phyloP scores from a whole-genome alignment of 371 early-diverging fungal species.

The Globomyces sp. region DNA sequence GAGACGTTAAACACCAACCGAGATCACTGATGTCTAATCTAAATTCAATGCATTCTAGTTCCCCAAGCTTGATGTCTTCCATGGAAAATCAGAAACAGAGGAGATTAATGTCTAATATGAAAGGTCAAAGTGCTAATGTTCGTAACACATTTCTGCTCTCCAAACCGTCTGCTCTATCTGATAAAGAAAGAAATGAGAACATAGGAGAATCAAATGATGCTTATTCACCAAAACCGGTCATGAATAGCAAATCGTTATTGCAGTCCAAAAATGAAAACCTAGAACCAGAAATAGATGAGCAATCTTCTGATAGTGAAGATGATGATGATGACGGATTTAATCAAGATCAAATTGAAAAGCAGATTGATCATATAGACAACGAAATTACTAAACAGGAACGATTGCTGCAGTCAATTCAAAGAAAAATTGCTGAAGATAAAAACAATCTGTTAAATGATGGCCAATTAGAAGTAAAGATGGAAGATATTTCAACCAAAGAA shows the following conservation, averaged over 20 bases:
- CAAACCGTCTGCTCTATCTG: not conserved
- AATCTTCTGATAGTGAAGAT: not conserved
- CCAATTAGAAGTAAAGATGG: not conserved
- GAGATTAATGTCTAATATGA: not conserved
- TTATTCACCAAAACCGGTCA: not conserved
- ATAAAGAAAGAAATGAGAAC: not conserved
- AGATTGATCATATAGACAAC: conserved; percentile 26
- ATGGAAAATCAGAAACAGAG: conserved; percentile 16
- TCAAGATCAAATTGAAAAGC: conserved; percentile 23
- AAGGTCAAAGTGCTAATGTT: not conserved
- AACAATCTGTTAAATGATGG: conserved; percentile 4
- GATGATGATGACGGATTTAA: conserved; percentile 17
- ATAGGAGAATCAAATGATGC: not conserved
- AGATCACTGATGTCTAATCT: not conserved
- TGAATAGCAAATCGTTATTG: not conserved
- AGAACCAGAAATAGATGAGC: not conserved
- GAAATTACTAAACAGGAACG: conserved; percentile 29
- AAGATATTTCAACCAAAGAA: no score
- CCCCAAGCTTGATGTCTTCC: conserved; percentile 16
- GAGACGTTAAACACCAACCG: conserved; percentile 1
- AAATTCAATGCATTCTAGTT: not conserved
- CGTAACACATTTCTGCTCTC: not conserved
- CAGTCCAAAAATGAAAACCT: no score
- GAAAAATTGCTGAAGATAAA: conserved; percentile 13
- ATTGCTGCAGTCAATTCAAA: conserved; percentile 9